Evolutionary conservation across 2,329 filamentous ascomycete genomes (phyloP).

Genomic region (Chaetomium olivaceum): DNA sequence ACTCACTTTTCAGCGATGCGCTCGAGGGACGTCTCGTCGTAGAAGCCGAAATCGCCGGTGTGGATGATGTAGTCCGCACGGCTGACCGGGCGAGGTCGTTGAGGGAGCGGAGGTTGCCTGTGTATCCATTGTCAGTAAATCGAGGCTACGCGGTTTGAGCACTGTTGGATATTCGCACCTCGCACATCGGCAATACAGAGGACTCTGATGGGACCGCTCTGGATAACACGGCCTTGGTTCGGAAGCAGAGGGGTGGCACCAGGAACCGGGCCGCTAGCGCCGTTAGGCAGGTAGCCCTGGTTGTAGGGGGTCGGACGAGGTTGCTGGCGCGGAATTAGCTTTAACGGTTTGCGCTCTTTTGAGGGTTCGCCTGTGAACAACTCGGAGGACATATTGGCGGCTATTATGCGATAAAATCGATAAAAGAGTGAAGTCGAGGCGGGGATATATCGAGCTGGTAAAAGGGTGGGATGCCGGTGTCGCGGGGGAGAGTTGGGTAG

Average conservation of each 20-base stretch:
- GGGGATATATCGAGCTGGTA: conserved; percentile 13
- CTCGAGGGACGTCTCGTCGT: conserved; percentile 92
- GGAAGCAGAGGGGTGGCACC: conserved; percentile 66
- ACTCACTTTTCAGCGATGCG: conserved; percentile 96
- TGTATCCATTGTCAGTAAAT: conserved; percentile 20
- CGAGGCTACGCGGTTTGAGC: conserved; percentile 8
- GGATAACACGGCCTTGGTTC: conserved; percentile 66
- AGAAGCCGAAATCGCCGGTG: conserved; percentile 98
- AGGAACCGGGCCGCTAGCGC: conserved; percentile 54
- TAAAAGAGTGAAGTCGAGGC: conserved; percentile 7
- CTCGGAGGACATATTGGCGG: not conserved
- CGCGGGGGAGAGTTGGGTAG: conserved; percentile 21
- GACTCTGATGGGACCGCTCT: conserved; percentile 65
- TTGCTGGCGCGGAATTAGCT: conserved; percentile 30
- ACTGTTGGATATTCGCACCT: conserved; percentile 49
- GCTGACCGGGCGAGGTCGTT: conserved; percentile 96
- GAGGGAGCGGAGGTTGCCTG: conserved; percentile 91
- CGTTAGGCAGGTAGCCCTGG: conserved; percentile 65
- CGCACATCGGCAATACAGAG: conserved; percentile 72
- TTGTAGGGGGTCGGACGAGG: conserved; percentile 47
- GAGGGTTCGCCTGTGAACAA: not conserved
- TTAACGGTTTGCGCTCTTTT: not conserved
- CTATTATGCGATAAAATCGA: not conserved
- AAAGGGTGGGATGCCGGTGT: not conserved
- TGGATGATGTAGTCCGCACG: conserved; percentile 97